Percentiles rank a stretch among this genome's conserved stretches.
Evolutionary conservation across 495 filamentous ascomycete species (phyloP).

Genomic region (Tuber melanosporum): DNA sequence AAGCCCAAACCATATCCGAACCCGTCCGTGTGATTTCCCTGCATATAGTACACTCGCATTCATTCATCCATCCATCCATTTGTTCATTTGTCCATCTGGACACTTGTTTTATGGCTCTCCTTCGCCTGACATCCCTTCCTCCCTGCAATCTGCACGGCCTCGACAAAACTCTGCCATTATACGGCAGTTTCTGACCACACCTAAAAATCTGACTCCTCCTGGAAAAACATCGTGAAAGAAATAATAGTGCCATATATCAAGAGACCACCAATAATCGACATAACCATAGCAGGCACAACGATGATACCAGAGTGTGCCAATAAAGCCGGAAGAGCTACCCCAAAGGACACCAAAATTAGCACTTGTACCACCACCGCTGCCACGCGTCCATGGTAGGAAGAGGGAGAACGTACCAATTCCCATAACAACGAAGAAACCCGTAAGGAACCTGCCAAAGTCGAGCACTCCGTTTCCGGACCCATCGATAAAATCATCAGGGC

Average conservation of each 20-base stretch:
- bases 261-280: conserved; percentile 86
- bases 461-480: conserved; percentile 69
- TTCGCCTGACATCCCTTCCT: background rate
- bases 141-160: background rate
- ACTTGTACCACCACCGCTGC: background rate
- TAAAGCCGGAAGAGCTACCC: conserved; percentile 75
- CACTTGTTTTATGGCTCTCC: background rate
- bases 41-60: background rate
- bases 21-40: background rate
- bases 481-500: conserved; percentile 89
- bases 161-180: background rate
- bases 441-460: conserved; percentile 89
- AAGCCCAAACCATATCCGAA: background rate
- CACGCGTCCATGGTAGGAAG: background rate
- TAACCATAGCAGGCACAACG: conserved; percentile 75
- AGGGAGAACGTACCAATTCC: conserved; percentile 69
- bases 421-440: conserved; percentile 96
- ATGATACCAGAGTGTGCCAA: conserved; percentile 82
- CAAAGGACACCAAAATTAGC: background rate
- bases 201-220: conserved; percentile 83
- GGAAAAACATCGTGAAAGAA: conserved; percentile 95
- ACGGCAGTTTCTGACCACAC: conserved; percentile 33
- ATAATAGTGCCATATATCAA: conserved; percentile 98
- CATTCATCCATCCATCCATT: background rate
- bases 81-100: background rate